A percentile compares a stretch with the other conserved stretches of the same genome.
These are phyloP conservation scores for Cladosporium sp. DNA, from an alignment of 2,329 filamentous ascomycete genomes.

Conservation along the genomic window DNA sequence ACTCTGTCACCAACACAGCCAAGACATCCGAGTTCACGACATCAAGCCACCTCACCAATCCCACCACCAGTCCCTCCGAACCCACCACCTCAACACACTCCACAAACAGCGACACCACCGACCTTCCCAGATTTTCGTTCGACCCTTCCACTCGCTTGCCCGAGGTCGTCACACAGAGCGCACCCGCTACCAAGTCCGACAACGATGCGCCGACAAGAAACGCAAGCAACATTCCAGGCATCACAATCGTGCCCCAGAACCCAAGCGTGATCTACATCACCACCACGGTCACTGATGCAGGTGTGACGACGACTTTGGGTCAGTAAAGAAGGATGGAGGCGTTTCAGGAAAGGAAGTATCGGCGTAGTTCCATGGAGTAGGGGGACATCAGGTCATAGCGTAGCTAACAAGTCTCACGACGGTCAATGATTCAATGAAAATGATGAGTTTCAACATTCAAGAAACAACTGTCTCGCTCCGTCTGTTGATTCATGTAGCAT, in stretches of 20 bases:
- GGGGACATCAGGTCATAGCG: background rate
- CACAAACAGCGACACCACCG: background rate
- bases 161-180: background rate
- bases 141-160: background rate
- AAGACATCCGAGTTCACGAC: background rate
- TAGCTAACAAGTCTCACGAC: background rate
- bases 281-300: slow-evolving; percentile 11
- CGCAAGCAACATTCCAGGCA: background rate
- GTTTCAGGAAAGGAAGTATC: background rate
- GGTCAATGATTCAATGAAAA: too few species aligned
- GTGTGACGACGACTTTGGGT: slow-evolving; percentile 15
- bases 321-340: background rate
- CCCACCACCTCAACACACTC: background rate
- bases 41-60: background rate
- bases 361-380: background rate
- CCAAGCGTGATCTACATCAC: slow-evolving; percentile 12
- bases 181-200: background rate
- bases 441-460: too few species aligned
- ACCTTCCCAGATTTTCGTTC: background rate
- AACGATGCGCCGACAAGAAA: background rate
- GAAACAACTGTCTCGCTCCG: too few species aligned
- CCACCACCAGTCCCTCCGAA: background rate
- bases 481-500: too few species aligned
- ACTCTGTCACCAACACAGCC: background rate
- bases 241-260: slow-evolving; percentile 10